These are phyloP conservation scores for Trifolium fragiferum DNA, from an alignment of 306 rosid species.

Conservation along the genomic window DNA sequence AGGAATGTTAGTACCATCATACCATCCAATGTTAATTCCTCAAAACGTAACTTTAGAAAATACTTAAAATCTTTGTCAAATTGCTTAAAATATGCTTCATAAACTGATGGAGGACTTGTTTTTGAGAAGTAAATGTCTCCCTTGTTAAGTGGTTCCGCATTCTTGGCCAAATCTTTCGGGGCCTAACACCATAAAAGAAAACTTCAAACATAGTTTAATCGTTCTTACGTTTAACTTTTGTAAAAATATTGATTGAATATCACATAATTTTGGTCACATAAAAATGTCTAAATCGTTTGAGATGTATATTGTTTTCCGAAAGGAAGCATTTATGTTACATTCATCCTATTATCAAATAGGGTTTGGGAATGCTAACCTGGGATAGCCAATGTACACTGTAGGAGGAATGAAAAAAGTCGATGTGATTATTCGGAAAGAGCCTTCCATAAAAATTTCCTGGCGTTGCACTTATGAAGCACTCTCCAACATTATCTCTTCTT, in stretches of 20 bases:
- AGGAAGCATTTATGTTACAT: too few relatives aligned
- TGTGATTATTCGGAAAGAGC: not conserved
- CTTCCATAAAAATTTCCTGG: constrained; percentile 19
- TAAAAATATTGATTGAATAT: too few relatives aligned
- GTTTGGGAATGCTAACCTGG: not conserved
- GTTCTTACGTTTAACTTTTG: too few relatives aligned
- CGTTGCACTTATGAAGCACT: not conserved
- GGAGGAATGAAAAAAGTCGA: not conserved
- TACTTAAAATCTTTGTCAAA: not conserved
- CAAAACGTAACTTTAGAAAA: not conserved
- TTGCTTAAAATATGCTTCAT: not conserved
- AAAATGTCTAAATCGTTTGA: too few relatives aligned
- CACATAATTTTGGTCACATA: too few relatives aligned
- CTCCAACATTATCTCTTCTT: not conserved
- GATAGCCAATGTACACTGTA: not conserved
- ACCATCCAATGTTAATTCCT: not conserved
- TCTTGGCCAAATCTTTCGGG: not conserved
- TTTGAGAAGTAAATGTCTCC: not conserved
- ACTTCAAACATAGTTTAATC: too few relatives aligned
- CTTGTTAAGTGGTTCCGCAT: not conserved
- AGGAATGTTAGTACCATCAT: not conserved
- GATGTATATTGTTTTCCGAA: too few relatives aligned
- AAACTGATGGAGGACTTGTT: constrained; percentile 1
- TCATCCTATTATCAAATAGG: not conserved
- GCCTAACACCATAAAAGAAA: not conserved